Evolutionary conservation across 495 filamentous ascomycete species (phyloP).

Genomic region (Aspergillus sparsus): DNA sequence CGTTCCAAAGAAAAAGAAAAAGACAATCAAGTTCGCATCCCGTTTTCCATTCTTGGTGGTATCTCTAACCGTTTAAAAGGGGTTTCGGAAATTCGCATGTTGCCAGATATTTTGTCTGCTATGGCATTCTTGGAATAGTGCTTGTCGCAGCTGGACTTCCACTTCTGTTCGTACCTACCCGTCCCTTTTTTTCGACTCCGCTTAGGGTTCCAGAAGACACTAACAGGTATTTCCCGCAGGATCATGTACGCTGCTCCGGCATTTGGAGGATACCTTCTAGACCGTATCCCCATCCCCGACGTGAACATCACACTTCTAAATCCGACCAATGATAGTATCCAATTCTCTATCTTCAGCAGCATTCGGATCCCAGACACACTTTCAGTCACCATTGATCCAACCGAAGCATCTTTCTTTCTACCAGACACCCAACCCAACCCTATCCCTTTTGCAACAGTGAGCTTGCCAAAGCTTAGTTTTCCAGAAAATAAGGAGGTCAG

Average conservation of each 20-base stretch:
- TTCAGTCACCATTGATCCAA: conserved; percentile 1
- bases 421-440: not conserved
- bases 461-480: conserved; percentile 1
- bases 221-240: not conserved
- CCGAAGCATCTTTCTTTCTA: conserved; percentile 6
- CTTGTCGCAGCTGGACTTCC: conserved; percentile 11
- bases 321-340: conserved; percentile 5
- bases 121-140: not conserved
- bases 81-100: conserved; percentile 11
- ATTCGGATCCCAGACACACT: conserved; percentile 1
- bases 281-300: conserved; percentile 11
- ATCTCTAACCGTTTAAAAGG: not conserved
- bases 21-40: conserved; percentile 20
- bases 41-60: not conserved
- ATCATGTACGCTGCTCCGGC: conserved; percentile 11
- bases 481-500: not conserved
- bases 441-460: conserved; percentile 6
- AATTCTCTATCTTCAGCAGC: conserved; percentile 4
- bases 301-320: not conserved
- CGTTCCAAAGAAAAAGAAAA: not conserved
- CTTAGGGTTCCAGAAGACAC: not conserved
- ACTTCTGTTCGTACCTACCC: not conserved
- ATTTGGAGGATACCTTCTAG: conserved; percentile 4
- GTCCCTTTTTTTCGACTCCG: not conserved
- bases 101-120: conserved; percentile 14